Conservation (phyloP, 768 basidiomycete genomes). For the Pulveroboletus sp. region DNA sequence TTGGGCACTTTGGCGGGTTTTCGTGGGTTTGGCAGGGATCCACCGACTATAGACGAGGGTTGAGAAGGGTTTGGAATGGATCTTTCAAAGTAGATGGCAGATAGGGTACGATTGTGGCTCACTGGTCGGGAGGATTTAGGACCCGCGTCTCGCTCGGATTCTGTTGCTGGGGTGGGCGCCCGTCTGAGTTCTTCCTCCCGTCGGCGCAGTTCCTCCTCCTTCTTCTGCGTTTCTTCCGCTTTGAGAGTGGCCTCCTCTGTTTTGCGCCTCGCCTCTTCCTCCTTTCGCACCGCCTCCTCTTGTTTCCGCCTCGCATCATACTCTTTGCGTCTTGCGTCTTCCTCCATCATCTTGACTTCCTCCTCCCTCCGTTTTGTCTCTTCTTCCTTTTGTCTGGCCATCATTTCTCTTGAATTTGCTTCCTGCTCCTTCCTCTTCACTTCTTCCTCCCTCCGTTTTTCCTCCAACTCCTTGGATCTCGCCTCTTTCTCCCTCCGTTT, state of each 20-base stretch:
- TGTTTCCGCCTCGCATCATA: constrained; percentile 30
- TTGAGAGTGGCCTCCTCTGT: constrained; percentile 24
- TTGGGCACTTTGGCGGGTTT: too few relatives aligned
- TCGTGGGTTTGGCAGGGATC: too few relatives aligned
- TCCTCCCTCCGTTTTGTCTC: constrained; percentile 20
- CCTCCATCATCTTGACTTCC: constrained; percentile 25
- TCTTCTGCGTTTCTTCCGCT: constrained; percentile 21
- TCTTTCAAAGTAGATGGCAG: too few relatives aligned
- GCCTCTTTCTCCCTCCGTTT: too few relatives aligned
- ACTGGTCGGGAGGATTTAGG: too few relatives aligned
- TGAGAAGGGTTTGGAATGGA: too few relatives aligned
- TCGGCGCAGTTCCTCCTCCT: constrained; percentile 23
- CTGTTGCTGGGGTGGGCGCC: too few relatives aligned
- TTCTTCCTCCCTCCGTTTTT: too few relatives aligned
- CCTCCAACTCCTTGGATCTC: too few relatives aligned
- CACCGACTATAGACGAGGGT: too few relatives aligned
- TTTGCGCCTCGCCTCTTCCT: constrained; percentile 26
- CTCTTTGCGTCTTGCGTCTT: constrained; percentile 26
- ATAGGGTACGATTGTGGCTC: too few relatives aligned
- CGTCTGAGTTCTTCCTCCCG: constrained; percentile 30
- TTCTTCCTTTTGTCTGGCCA: constrained; percentile 27
- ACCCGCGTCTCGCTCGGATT: too few relatives aligned
- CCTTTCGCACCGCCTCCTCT: constrained; percentile 26
- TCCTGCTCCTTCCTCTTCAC: constrained; percentile 23
- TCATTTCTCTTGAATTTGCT: constrained; percentile 26